phyloP scores from a whole-genome alignment of 768 basidiomycete genomes.

The Boletus coccyginus region DNA sequence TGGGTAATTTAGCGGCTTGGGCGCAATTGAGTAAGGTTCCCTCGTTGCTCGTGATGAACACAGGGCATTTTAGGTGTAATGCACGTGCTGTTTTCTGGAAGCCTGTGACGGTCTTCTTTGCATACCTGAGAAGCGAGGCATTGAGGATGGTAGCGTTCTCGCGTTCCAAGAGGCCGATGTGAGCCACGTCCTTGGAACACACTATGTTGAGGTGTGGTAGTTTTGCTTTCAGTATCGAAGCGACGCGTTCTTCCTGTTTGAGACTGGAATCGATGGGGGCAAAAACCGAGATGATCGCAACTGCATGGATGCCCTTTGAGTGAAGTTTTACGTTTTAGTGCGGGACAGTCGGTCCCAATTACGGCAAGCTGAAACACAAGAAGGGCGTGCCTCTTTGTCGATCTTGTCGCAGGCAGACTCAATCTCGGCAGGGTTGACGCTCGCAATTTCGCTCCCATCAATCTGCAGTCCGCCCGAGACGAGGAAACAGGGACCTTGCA shows the following conservation, averaged over 20 bases:
- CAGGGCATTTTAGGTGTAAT: constrained; percentile 46
- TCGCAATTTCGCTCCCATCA: constrained; percentile 43
- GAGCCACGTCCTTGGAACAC: constrained; percentile 55
- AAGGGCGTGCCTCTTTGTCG: constrained; percentile 25
- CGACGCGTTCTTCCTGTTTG: constrained; percentile 47
- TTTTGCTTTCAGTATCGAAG: constrained; percentile 39
- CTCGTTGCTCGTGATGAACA: constrained; percentile 61
- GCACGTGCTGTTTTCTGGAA: constrained; percentile 50
- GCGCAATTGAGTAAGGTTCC: constrained; percentile 50
- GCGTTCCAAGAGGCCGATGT: constrained; percentile 58
- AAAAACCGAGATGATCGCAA: constrained; percentile 49
- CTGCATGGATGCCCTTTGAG: constrained; percentile 24
- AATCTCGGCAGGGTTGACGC: constrained; percentile 43
- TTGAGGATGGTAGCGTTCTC: constrained; percentile 71
- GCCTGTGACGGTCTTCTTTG: constrained; percentile 50
- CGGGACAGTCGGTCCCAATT: not conserved
- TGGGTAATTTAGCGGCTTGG: constrained; percentile 54
- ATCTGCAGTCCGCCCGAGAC: constrained; percentile 44
- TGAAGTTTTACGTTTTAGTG: constrained; percentile 3
- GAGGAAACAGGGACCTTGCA: constrained; percentile 32
- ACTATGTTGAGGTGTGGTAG: constrained; percentile 46
- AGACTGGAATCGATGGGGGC: constrained; percentile 44
- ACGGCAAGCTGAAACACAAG: not conserved
- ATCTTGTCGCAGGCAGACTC: constrained; percentile 42
- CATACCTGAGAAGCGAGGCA: constrained; percentile 59